Evolutionary conservation across 306 rosid genomes (phyloP).

Genomic region (Vicia villosa): DNA sequence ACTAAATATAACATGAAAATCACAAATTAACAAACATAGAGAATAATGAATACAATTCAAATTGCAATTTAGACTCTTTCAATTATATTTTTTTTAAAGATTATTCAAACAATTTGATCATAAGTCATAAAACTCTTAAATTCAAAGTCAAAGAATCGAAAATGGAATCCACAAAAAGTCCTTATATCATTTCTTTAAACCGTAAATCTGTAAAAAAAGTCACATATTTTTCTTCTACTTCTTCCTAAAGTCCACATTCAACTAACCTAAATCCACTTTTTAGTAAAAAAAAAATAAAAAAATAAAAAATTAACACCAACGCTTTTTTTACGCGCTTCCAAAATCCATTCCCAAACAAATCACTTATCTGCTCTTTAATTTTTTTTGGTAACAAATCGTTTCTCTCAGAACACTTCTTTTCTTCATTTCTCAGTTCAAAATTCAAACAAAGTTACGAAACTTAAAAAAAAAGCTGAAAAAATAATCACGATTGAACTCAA

Average conservation of each 20-base stretch:
- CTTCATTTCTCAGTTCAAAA: background rate
- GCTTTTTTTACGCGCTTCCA: background rate
- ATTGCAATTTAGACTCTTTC: background rate
- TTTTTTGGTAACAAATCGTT: background rate
- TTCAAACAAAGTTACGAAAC: background rate
- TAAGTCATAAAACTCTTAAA: background rate
- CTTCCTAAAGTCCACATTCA: constrained; percentile 35
- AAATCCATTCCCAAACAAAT: background rate
- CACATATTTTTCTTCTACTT: background rate
- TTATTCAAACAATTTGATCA: background rate
- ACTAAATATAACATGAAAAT: too few species aligned
- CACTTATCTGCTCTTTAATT: too few species aligned
- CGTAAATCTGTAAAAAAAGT: constrained; percentile 19
- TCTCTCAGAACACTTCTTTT: background rate
- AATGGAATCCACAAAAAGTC: background rate
- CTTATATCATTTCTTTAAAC: background rate
- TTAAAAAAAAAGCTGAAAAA: background rate
- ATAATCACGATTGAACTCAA: constrained; percentile 46
- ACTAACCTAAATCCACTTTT: background rate
- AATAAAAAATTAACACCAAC: background rate
- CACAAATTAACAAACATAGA: too few species aligned
- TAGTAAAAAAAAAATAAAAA: too few species aligned
- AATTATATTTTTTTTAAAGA: background rate
- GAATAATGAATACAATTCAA: too few species aligned
- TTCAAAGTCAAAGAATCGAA: constrained; percentile 1